phyloP scores from a whole-genome alignment of 148 eudicot genomes.

The Diospyros lotus region DNA sequence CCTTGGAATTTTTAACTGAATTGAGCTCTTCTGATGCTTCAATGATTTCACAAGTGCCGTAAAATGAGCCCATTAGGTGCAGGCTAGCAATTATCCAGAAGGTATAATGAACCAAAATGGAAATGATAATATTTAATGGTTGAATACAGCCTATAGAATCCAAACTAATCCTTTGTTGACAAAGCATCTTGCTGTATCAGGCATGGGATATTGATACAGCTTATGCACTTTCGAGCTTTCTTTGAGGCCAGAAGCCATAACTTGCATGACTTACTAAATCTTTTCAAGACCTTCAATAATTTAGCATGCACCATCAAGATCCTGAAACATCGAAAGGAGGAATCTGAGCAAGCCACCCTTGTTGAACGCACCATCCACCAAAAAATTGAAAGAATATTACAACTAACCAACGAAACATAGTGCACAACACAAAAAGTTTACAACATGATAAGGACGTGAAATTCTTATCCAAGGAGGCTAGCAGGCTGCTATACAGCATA shows the following conservation, averaged over 20 bases:
- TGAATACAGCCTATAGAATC: neutral
- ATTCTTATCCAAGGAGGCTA: neutral
- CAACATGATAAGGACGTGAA: too few relatives aligned
- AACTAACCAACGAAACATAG: neutral
- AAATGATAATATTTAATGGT: neutral
- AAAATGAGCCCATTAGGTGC: constrained; percentile 20
- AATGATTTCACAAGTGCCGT: constrained; percentile 62
- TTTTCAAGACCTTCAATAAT: constrained; percentile 6
- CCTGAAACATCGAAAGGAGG: constrained; percentile 16
- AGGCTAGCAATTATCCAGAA: neutral
- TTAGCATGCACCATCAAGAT: constrained; percentile 11
- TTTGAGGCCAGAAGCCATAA: constrained; percentile 8
- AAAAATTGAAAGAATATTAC: neutral
- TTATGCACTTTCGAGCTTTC: constrained; percentile 7
- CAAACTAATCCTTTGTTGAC: neutral
- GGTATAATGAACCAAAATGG: neutral
- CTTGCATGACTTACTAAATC: neutral
- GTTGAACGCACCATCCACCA: neutral
- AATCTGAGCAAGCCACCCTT: neutral
- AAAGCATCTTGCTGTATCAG: neutral
- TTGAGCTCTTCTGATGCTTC: constrained; percentile 53
- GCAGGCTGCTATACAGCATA: neutral
- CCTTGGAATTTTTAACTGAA: constrained; percentile 28
- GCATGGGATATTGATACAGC: constrained; percentile 9
- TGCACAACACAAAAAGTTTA: too few relatives aligned